phyloP scores from a whole-genome alignment of 2,329 filamentous ascomycete genomes.

The Clonostachys byssicola region DNA sequence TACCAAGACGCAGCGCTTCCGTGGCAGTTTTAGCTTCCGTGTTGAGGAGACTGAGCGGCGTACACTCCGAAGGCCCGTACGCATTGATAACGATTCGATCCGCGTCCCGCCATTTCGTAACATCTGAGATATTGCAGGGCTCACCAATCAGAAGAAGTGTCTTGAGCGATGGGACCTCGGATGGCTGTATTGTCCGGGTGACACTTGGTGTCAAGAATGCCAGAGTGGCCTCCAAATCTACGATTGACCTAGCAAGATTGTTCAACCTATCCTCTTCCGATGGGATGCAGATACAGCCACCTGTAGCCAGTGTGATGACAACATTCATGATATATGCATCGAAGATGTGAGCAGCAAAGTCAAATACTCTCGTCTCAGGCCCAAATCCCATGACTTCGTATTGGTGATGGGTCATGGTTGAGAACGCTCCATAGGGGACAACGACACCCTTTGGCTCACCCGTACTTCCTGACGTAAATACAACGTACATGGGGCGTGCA shows the following conservation, averaged over 20 bases:
- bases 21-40: neutral
- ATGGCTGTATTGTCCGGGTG: conserved; percentile 1
- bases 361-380: neutral
- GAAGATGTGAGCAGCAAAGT: conserved; percentile 8
- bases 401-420: neutral
- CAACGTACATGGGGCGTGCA: neutral
- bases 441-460: conserved; percentile 6
- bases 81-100: neutral
- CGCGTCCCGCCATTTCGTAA: conserved; percentile 1
- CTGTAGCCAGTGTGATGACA: conserved; percentile 2
- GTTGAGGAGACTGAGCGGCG: conserved; percentile 25
- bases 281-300: conserved; percentile 8
- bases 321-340: conserved; percentile 5
- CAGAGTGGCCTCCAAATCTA: conserved; percentile 5
- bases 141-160: conserved; percentile 14
- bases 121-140: conserved; percentile 6
- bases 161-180: conserved; percentile 8
- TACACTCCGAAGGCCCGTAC: conserved; percentile 42
- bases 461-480: conserved; percentile 6
- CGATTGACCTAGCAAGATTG: conserved; percentile 6
- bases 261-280: conserved; percentile 7
- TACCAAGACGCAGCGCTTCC: conserved; percentile 8
- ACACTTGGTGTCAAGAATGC: conserved; percentile 5
- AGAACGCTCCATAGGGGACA: neutral
- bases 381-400: conserved; percentile 17